Conservation (phyloP, 805 yeast species). For the Yamadazyma tumulicola region DNA sequence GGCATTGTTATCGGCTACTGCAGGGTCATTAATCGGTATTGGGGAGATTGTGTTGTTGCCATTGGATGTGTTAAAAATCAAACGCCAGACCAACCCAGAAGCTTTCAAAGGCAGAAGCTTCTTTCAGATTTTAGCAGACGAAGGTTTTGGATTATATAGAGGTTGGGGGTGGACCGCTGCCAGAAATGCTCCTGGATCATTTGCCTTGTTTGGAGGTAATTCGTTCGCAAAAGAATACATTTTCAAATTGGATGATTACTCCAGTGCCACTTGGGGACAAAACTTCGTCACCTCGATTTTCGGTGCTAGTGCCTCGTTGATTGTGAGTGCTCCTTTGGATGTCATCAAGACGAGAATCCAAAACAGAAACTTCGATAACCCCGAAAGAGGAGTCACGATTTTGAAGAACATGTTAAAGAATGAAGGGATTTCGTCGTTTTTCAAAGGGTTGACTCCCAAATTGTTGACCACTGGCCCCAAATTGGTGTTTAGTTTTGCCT, state of each 20-base stretch:
- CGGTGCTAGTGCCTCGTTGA: constrained; percentile 95
- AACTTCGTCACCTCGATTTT: constrained; percentile 91
- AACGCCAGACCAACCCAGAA: constrained; percentile 99
- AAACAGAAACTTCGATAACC: constrained; percentile 92
- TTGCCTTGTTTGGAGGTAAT: constrained; percentile 96
- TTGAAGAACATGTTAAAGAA: constrained; percentile 88
- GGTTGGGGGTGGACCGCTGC: constrained; percentile 99
- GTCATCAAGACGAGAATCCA: constrained; percentile 98
- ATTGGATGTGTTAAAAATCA: constrained; percentile 92
- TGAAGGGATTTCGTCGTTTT: constrained; percentile 87
- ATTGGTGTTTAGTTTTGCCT: constrained; percentile 94
- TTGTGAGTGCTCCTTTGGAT: constrained; percentile 96
- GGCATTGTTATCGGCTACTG: constrained; percentile 95
- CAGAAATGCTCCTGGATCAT: constrained; percentile 98
- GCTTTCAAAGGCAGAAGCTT: constrained; percentile 98
- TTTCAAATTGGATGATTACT: constrained; percentile 80
- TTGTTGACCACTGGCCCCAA: constrained; percentile 97
- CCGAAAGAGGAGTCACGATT: constrained; percentile 89
- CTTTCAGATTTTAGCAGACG: constrained; percentile 78
- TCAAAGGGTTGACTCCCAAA: constrained; percentile 96
- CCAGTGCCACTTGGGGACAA: constrained; percentile 90
- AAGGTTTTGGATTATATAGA: constrained; percentile 89
- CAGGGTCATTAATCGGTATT: constrained; percentile 95
- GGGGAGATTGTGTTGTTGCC: constrained; percentile 97
- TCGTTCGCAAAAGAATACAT: constrained; percentile 98